Evolutionary conservation across 768 basidiomycete genomes (phyloP).

Genomic region (Boletus sp.): DNA sequence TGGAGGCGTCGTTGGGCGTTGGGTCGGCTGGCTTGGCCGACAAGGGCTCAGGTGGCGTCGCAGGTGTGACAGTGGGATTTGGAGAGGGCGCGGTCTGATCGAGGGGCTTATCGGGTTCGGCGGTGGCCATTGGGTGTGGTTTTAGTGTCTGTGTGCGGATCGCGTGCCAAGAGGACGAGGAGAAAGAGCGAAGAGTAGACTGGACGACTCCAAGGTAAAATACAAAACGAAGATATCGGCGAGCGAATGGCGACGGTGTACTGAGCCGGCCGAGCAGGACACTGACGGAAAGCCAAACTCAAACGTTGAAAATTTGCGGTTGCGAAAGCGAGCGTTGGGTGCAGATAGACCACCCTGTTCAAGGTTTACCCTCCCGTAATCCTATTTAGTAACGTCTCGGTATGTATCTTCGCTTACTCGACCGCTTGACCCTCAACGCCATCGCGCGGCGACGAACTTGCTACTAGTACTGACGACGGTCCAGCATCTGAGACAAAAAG

Average conservation of each 20-base stretch:
- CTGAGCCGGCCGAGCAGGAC: conserved; percentile 12
- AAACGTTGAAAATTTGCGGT: conserved; percentile 28
- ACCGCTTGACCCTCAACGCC: conserved; percentile 4
- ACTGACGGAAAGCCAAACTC: conserved; percentile 14
- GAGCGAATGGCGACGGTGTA: conserved; percentile 5
- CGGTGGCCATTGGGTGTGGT: conserved; percentile 22
- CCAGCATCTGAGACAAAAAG: background rate
- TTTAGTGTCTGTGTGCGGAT: conserved; percentile 6
- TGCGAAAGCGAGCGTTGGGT: conserved; percentile 20
- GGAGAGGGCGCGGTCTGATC: conserved; percentile 20
- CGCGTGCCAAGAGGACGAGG: conserved; percentile 2
- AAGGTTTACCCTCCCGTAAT: conserved; percentile 23
- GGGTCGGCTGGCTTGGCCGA: conserved; percentile 8
- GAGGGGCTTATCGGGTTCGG: conserved; percentile 24
- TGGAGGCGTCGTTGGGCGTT: conserved; percentile 10
- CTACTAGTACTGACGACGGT: background rate
- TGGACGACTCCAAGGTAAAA: conserved; percentile 13
- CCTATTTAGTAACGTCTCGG: conserved; percentile 21
- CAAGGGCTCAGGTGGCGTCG: conserved; percentile 4
- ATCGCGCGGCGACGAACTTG: background rate
- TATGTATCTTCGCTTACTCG: conserved; percentile 18
- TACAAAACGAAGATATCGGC: conserved; percentile 19
- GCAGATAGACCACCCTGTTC: conserved; percentile 18
- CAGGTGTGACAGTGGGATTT: background rate
- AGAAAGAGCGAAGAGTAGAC: background rate